Conservation (phyloP, 2,329 filamentous ascomycete species). For the Hysterium pulicare region DNA sequence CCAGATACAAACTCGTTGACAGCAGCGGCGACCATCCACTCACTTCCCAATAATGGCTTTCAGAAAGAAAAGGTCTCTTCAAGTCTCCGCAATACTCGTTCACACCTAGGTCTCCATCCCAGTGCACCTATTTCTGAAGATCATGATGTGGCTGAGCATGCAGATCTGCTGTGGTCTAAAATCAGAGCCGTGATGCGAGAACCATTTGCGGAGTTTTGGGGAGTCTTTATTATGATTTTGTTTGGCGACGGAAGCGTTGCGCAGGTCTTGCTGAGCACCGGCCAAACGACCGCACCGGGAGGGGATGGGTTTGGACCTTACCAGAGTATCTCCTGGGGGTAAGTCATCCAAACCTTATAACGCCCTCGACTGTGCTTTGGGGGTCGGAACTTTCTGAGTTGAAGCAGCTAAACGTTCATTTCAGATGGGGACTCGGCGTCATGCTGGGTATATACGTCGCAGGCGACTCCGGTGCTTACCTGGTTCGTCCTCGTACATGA, state of each 20-base stretch:
- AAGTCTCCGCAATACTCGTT: constrained; percentile 20
- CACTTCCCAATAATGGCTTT: constrained; percentile 11
- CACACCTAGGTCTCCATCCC: constrained; percentile 37
- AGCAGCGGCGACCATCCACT: constrained; percentile 13
- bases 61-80: constrained; percentile 18
- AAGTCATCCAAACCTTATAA: too few relatives aligned
- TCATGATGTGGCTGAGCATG: constrained; percentile 35
- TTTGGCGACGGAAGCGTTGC: constrained; percentile 46
- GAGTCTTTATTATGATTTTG: constrained; percentile 40
- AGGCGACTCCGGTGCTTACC: constrained; percentile 63
- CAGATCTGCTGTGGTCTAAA: constrained; percentile 37
- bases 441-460: constrained; percentile 59
- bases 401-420: constrained; percentile 5
- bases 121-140: constrained; percentile 41
- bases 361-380: too few relatives aligned
- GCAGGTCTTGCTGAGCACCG: constrained; percentile 40
- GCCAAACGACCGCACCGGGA: constrained; percentile 38
- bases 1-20: constrained; percentile 5
- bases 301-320: constrained; percentile 42
- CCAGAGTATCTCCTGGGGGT: constrained; percentile 44
- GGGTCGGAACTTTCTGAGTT: not conserved
- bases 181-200: constrained; percentile 39
- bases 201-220: constrained; percentile 45
- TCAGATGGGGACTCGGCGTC: constrained; percentile 37
- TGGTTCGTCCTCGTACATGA: too few relatives aligned